These are phyloP conservation scores for Podospora pseudocomata DNA, from an alignment of 495 filamentous ascomycete genomes.

Conservation along the genomic window DNA sequence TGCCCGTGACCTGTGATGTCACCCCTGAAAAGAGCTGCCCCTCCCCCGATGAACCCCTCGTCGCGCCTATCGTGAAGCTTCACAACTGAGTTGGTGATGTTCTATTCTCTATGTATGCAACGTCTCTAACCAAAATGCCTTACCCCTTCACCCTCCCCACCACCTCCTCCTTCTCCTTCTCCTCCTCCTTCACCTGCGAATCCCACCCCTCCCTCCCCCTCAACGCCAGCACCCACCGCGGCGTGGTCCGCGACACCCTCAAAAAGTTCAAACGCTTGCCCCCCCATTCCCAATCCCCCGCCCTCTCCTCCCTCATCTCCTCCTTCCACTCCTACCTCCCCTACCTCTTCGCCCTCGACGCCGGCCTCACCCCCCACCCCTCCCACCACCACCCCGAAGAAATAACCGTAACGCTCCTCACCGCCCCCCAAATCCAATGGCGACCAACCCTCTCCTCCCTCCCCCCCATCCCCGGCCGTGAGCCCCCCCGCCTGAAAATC, in stretches of 20 bases:
- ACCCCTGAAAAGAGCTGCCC: conserved; percentile 6
- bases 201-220: conserved; percentile 82
- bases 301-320: conserved; percentile 63
- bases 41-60: not conserved
- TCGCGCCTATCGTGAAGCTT: not conserved
- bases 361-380: conserved; percentile 54
- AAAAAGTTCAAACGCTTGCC: conserved; percentile 81
- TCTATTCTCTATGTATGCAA: no score
- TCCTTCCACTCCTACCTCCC: conserved; percentile 72
- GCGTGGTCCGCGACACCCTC: conserved; percentile 68
- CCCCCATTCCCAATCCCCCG: conserved; percentile 57
- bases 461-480: conserved; percentile 52
- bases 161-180: conserved; percentile 77
- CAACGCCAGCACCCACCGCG: conserved; percentile 70
- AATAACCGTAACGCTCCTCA: conserved; percentile 56
- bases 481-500: conserved; percentile 60
- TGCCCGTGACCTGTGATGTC: conserved; percentile 19
- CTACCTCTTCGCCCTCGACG: conserved; percentile 70
- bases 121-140: conserved; percentile 58
- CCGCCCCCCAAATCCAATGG: conserved; percentile 68
- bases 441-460: conserved; percentile 68
- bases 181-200: conserved; percentile 61
- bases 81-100: no score
- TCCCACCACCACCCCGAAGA: conserved; percentile 49
- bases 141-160: conserved; percentile 81